Evolutionary conservation across 768 basidiomycete species (phyloP).

Genomic region (Amanita thiersii): DNA sequence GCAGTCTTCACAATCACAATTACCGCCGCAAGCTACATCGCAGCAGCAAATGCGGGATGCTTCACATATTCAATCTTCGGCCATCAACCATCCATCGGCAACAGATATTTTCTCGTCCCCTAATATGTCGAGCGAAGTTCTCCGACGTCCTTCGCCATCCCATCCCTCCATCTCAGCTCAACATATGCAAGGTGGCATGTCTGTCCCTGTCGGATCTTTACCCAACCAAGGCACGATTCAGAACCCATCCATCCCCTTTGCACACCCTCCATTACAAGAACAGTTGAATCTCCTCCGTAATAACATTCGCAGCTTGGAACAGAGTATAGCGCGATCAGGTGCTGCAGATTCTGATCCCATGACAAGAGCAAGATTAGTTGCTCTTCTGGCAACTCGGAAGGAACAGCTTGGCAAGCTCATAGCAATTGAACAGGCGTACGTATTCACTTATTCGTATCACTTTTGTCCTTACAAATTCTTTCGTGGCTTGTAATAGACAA

Average conservation of each 20-base stretch:
- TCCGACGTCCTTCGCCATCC: conserved; percentile 45
- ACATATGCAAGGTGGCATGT: conserved; percentile 2
- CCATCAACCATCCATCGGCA: conserved; percentile 28
- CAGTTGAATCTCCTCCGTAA: conserved; percentile 5
- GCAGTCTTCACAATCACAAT: not conserved
- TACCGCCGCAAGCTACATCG: not conserved
- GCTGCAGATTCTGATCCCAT: conserved; percentile 6
- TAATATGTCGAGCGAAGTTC: conserved; percentile 33
- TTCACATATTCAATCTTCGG: conserved; percentile 17
- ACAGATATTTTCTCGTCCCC: conserved; percentile 42
- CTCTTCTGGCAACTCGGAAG: not conserved
- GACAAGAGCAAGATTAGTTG: conserved; percentile 4
- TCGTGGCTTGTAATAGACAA: conserved; percentile 1
- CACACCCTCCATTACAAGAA: not conserved
- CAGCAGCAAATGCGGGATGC: conserved; percentile 13
- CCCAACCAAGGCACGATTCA: not conserved
- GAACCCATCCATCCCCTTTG: not conserved
- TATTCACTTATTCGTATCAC: too few relatives aligned
- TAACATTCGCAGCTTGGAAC: conserved; percentile 1
- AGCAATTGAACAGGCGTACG: too few relatives aligned
- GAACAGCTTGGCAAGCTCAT: not conserved
- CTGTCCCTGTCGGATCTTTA: not conserved
- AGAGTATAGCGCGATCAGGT: not conserved
- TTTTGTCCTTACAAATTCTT: not conserved
- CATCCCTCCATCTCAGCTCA: conserved; percentile 19